Evolutionary conservation across 495 filamentous ascomycete species (phyloP).

Genomic region (Symbiotaphrina buchneri): DNA sequence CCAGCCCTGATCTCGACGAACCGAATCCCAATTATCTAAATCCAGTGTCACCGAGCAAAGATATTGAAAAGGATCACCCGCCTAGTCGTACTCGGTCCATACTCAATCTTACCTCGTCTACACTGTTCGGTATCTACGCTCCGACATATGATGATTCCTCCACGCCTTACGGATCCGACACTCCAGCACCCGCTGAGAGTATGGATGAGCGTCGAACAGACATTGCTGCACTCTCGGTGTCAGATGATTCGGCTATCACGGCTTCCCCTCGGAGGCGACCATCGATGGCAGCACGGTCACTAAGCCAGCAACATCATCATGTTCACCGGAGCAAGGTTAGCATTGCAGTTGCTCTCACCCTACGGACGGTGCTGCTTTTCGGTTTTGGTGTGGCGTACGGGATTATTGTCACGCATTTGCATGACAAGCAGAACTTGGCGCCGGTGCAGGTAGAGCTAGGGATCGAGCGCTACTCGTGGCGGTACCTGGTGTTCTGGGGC

Average conservation of each 20-base stretch:
- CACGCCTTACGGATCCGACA: conserved; percentile 14
- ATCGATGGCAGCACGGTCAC: too few relatives aligned
- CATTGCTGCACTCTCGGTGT: conserved; percentile 2
- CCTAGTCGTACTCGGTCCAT: conserved; percentile 42
- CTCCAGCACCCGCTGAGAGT: conserved; percentile 11
- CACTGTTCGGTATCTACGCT: conserved; percentile 76
- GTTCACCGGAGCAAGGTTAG: too few relatives aligned
- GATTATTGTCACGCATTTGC: conserved; percentile 61
- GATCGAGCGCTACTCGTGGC: conserved; percentile 25
- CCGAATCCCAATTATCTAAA: conserved; percentile 5
- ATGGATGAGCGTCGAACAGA: conserved; percentile 5
- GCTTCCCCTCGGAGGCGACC: too few relatives aligned
- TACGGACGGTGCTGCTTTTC: conserved; percentile 48
- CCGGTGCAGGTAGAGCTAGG: conserved; percentile 33
- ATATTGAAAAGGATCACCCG: conserved; percentile 4
- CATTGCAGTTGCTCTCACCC: too few relatives aligned
- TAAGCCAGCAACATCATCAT: too few relatives aligned
- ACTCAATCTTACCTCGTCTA: conserved; percentile 72
- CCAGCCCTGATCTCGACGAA: conserved; percentile 17
- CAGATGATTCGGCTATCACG: too few relatives aligned
- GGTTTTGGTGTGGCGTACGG: conserved; percentile 69
- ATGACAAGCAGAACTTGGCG: conserved; percentile 40
- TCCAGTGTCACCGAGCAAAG: neutral
- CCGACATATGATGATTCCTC: conserved; percentile 27
- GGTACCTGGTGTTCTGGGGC: conserved; percentile 65